Conservation (phyloP, 257 asterid genomes). For the Gynochthodes officinalis region DNA sequence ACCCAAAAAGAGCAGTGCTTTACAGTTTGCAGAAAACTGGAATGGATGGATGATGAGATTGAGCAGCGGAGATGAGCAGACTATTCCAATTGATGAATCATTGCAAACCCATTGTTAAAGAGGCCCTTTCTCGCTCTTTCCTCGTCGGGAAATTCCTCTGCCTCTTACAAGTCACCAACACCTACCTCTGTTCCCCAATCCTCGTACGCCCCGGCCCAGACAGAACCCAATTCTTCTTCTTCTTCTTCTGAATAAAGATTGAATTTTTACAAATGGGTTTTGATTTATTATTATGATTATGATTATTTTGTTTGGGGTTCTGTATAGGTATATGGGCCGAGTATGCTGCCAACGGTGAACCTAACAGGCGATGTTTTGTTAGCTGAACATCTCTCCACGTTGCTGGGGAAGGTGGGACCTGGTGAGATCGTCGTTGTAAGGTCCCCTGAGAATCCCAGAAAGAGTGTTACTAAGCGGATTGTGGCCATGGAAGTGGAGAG, state of each 20-base stretch:
- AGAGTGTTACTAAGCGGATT: slow-evolving; percentile 70
- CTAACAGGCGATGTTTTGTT: slow-evolving; percentile 84
- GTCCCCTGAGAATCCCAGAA: slow-evolving; percentile 83
- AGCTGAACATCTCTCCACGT: slow-evolving; percentile 67
- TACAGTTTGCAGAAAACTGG: background rate
- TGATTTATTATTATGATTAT: too few relatives aligned
- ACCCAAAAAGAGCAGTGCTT: too few relatives aligned
- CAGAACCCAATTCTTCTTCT: background rate
- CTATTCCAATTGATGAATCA: slow-evolving; percentile 34
- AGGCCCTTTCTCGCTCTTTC: slow-evolving; percentile 47
- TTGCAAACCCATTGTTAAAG: slow-evolving; percentile 57
- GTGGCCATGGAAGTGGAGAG: slow-evolving; percentile 77
- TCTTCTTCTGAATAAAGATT: background rate
- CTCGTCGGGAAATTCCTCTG: slow-evolving; percentile 64
- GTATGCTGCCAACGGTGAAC: slow-evolving; percentile 94
- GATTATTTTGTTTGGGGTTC: background rate
- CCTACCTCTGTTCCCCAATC: slow-evolving; percentile 65
- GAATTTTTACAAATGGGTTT: background rate
- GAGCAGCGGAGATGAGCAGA: slow-evolving; percentile 27
- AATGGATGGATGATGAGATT: background rate
- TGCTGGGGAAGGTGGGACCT: slow-evolving; percentile 58
- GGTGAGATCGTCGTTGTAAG: slow-evolving; percentile 81
- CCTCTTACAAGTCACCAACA: slow-evolving; percentile 62
- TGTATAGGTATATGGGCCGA: slow-evolving; percentile 80
- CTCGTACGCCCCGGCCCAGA: slow-evolving; percentile 37